Base-by-base conservation (phyloP, 2,329 filamentous ascomycete genomes). In the Fusarium begoniae region DNA sequence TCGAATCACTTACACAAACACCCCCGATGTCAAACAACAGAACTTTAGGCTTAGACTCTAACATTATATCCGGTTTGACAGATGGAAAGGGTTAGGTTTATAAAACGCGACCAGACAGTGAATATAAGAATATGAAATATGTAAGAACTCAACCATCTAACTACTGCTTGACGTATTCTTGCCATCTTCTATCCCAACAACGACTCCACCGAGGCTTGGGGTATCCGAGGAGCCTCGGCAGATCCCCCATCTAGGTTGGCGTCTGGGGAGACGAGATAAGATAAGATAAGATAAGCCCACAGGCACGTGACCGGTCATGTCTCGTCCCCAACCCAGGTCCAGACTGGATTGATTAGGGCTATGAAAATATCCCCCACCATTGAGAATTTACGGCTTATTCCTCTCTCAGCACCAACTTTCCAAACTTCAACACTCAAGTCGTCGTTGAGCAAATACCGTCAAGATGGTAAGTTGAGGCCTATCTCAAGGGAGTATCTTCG, bases 11-110 rank as follows among this genome's bases (percentile, higher is more conserved):
- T 92, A 98, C 96, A 87, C 94, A 97, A 77, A 99, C 96, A 71
- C 96, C 96, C 44, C 96, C 96, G 76, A 99, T 96, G 83, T 99
- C 96, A 82, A 98, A 98, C 28, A 99, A 87, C 38, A 97, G 85
- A 63, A 94, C 93, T 77, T 93, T 93, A 37, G 93, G 93, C 66
- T 86, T 86, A 59, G 66, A 79, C 78, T 54, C 83, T 77, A 35
- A 73, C 78, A 64, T 74, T n/a, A 24, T 57, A 20, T 10, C 28
- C 18, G 10, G 4, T 7, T 59, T 12, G 14, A 30, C 13, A 50
- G 35, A 30, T 35, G 24, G 26, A 11, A 17, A 20, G 6, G 8
- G n/a, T 15, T 6, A 8, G 17, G 22, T 6, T 59, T 18, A 17
- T 15, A 30, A 13, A 7, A 8, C 13, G 9, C 8, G 13, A 32